Evolutionary conservation across 176 grass and related monocot genomes (phyloP).

Genomic region (Saccharum officinarum): DNA sequence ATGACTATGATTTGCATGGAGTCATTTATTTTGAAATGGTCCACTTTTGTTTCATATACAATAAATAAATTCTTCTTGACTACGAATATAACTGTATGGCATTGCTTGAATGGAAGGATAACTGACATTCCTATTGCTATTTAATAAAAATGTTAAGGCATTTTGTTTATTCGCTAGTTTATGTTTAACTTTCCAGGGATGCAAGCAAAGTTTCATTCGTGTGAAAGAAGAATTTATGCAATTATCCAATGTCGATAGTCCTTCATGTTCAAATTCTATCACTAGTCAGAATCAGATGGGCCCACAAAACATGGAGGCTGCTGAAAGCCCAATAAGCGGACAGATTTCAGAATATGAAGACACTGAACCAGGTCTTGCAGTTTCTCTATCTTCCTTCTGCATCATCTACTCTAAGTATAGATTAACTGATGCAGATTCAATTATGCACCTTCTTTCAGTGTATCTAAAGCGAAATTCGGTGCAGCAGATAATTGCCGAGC

Average conservation of each 20-base stretch:
- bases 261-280: conserved; percentile 75
- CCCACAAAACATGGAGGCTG: conserved; percentile 58
- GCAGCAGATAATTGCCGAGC: conserved; percentile 78
- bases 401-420: conserved; percentile 54
- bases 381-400: conserved; percentile 42
- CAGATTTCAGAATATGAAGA: conserved; percentile 74
- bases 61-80: conserved; percentile 16
- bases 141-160: background rate
- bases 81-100: background rate
- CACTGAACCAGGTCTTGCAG: conserved; percentile 64
- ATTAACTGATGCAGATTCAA: conserved; percentile 80
- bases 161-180: conserved; percentile 8
- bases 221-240: conserved; percentile 54
- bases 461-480: conserved; percentile 95
- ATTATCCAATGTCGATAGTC: conserved; percentile 42
- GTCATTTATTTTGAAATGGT: background rate
- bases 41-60: background rate
- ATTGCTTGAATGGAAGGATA: background rate
- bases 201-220: conserved; percentile 61
- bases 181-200: conserved; percentile 50
- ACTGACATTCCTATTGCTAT: background rate
- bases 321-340: conserved; percentile 61
- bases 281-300: conserved; percentile 59
- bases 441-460: conserved; percentile 95
- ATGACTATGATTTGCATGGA: background rate